These are phyloP conservation scores for Aureobasidium sp. DNA, from an alignment of 2,329 filamentous ascomycete species.

Conservation along the genomic window DNA sequence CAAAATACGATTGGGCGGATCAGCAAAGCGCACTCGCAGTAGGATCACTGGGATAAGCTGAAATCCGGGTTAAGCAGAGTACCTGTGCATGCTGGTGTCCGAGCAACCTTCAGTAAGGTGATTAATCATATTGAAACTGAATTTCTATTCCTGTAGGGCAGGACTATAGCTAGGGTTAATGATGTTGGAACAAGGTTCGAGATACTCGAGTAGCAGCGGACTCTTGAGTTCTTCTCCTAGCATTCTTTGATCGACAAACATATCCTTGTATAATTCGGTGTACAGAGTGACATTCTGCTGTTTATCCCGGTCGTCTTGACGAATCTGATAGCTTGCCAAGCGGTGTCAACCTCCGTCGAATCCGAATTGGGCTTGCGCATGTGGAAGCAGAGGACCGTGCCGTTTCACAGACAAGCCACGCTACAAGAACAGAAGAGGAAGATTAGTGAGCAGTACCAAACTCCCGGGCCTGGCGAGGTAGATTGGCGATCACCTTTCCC, in stretches of 20 bases:
- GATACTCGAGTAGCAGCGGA: neutral
- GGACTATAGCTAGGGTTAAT: neutral
- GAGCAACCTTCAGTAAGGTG: slow-evolving; percentile 10
- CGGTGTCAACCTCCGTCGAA: slow-evolving; percentile 7
- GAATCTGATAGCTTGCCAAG: neutral
- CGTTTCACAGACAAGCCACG: slow-evolving; percentile 7
- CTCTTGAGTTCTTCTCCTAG: neutral
- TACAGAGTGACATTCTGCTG: neutral
- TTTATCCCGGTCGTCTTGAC: neutral
- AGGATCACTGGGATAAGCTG: neutral
- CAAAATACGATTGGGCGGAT: slow-evolving; percentile 5
- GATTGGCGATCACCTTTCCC: slow-evolving; percentile 7
- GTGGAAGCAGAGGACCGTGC: neutral
- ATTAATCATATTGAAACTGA: neutral
- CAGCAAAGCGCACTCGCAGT: neutral
- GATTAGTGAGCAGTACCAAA: slow-evolving; percentile 9
- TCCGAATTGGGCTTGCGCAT: slow-evolving; percentile 1
- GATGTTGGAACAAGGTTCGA: too few relatives aligned
- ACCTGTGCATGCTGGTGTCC: slow-evolving; percentile 5
- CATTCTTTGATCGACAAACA: slow-evolving; percentile 4
- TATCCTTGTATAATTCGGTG: neutral
- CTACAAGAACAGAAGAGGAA: slow-evolving; percentile 7
- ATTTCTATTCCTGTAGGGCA: neutral
- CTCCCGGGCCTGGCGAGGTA: neutral
- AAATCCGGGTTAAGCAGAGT: slow-evolving; percentile 1